phyloP scores from a whole-genome alignment of 2,329 filamentous ascomycete species.

The Stachybotrys chartarum region DNA sequence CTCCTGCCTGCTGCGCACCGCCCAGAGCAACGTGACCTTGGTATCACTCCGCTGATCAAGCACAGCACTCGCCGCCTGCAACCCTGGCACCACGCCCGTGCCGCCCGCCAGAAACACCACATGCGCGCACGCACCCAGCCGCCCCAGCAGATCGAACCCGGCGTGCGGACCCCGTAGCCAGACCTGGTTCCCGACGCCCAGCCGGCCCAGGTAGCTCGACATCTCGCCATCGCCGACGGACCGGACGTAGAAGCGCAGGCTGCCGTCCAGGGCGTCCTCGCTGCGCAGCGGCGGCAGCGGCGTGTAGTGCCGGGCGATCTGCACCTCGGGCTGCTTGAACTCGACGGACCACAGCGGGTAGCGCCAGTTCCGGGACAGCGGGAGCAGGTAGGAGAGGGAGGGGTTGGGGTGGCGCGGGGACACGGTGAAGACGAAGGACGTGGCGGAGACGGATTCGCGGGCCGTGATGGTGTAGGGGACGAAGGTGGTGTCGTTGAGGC shows the following conservation, averaged over 20 bases:
- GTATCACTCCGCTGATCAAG: conserved; percentile 28
- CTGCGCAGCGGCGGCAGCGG: conserved; percentile 56
- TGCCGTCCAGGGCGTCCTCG: conserved; percentile 24
- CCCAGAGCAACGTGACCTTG: conserved; percentile 72
- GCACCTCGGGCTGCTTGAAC: conserved; percentile 88
- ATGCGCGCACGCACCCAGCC: conserved; percentile 20
- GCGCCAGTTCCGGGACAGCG: conserved; percentile 18
- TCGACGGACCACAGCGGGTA: conserved; percentile 79
- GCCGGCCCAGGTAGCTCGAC: conserved; percentile 67
- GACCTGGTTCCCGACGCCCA: conserved; percentile 56
- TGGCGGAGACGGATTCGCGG: conserved; percentile 57
- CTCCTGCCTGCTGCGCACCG: conserved; percentile 53
- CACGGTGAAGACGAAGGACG: conserved; percentile 63
- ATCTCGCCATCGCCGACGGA: conserved; percentile 75
- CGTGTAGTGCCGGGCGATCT: conserved; percentile 88
- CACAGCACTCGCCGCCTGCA: conserved; percentile 68
- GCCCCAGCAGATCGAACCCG: conserved; percentile 48
- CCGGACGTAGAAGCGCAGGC: conserved; percentile 71
- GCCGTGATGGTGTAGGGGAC: conserved; percentile 57
- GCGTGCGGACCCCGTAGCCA: conserved; percentile 73
- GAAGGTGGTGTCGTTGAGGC: conserved; percentile 55
- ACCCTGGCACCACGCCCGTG: conserved; percentile 82
- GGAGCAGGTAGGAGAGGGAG: conserved; percentile 17
- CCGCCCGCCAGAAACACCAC: conserved; percentile 86
- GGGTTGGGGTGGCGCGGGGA: conserved; percentile 28